These are phyloP conservation scores for Aspergillus terreus DNA, from an alignment of 2,329 filamentous ascomycete genomes.

Conservation along the genomic window DNA sequence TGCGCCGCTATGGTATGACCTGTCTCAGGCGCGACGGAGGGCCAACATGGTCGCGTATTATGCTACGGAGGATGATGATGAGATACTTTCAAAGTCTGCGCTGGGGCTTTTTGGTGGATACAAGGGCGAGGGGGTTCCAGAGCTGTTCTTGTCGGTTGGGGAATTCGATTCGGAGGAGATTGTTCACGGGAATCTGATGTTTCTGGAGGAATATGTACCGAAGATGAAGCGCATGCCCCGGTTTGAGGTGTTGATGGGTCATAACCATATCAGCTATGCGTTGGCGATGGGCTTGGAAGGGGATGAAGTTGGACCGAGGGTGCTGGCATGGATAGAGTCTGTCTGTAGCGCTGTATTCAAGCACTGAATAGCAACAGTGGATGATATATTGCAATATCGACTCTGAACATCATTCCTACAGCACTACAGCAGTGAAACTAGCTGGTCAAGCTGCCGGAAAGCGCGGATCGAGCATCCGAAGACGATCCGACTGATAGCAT, in stretches of 20 bases:
- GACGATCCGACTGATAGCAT: not conserved
- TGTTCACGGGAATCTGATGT: slow-evolving; percentile 1
- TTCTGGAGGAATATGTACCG: not conserved
- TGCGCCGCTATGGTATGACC: slow-evolving; percentile 3
- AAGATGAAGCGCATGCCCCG: not conserved
- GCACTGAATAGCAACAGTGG: too few species aligned
- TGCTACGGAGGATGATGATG: not conserved
- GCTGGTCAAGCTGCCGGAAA: not conserved
- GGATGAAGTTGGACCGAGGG: slow-evolving; percentile 3
- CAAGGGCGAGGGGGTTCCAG: not conserved
- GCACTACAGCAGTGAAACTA: not conserved
- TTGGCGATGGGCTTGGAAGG: slow-evolving; percentile 1
- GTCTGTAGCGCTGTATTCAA: too few species aligned
- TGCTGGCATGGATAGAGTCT: slow-evolving; percentile 1
- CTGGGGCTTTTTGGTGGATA: not conserved
- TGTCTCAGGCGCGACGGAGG: not conserved
- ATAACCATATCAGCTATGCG: slow-evolving; percentile 6
- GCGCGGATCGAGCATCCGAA: not conserved
- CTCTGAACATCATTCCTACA: not conserved
- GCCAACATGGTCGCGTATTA: slow-evolving; percentile 5
- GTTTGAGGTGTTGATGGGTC: not conserved
- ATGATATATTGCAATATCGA: too few species aligned
- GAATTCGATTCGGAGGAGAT: slow-evolving; percentile 3
- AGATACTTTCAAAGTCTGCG: not conserved
- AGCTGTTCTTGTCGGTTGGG: not conserved